Evolutionary conservation across 2,329 filamentous ascomycete species (phyloP), one percentile per base, ranked within the genome.

Genomic region (Aspergillus tubingensis): DNA sequence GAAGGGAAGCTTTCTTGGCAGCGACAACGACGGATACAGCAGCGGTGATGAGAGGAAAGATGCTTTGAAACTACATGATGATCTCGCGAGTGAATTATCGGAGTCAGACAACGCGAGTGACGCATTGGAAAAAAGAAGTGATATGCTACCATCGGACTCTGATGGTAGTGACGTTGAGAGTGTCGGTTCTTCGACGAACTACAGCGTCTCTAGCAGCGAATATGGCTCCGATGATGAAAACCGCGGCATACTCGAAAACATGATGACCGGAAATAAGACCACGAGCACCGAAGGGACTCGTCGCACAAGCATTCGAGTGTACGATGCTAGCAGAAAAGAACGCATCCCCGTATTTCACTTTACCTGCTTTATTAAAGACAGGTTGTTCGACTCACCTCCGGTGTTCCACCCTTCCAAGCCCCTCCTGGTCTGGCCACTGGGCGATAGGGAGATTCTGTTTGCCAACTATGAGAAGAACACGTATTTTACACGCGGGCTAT

Each of bases 351-450:
- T 54, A 13, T 54, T 54, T 2, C 52, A 54, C 13, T 54, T 27
- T 15, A 54, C 52, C 2, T 39, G 52, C 17, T 54, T 49, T 44
- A 39, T 57, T 23, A 25, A 39, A 32, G 32, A 19, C 21, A 21
- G 15, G 27, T 17, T 59, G 13, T 59, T 41, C n/a, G 44, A 59
- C 32, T 59, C 57, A 3, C 51, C 57, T 6, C 52, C 57, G 11
- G 57, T 30, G 3, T 43, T 55, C 7, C 57, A 59, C 13, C 57
- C 57, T 2, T 32, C 13, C 4, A 41, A 55, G 23, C 44, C 57
- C 38, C 44, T 59, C 11, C 1, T 59, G 10, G 23, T 55, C 15
- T 59, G 57, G 57, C 51, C 57, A 27, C n/a, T 59, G 8, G 27
- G 51, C 1, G 30, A 25, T 1, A 44, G 51, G 38, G 30, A 59